Percentiles rank a stretch among this genome's conserved stretches.
Conservation (phyloP, 2,329 filamentous ascomycete genomes). For the Apiospora phragmitis region DNA sequence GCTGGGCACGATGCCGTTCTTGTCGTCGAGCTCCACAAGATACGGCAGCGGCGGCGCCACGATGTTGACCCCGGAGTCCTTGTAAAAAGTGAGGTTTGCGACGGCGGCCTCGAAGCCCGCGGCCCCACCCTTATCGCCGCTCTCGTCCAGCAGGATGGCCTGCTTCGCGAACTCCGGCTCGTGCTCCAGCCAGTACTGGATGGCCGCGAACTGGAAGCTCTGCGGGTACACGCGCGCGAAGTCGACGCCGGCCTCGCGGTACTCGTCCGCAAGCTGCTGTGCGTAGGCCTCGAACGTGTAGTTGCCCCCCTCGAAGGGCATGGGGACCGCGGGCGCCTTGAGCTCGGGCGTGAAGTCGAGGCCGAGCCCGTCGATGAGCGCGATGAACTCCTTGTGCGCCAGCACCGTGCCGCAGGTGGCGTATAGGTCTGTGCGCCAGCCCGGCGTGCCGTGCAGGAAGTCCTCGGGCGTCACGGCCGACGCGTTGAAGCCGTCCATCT, state of each 20-base stretch:
- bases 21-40: slow-evolving; percentile 52
- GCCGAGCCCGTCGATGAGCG: slow-evolving; percentile 56
- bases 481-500: slow-evolving; percentile 67
- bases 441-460: slow-evolving; percentile 59
- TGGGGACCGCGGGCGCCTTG: slow-evolving; percentile 67
- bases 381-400: slow-evolving; percentile 63
- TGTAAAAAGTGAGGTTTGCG: slow-evolving; percentile 56
- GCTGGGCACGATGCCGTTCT: slow-evolving; percentile 60
- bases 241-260: slow-evolving; percentile 52
- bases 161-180: slow-evolving; percentile 62
- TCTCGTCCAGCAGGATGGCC: slow-evolving; percentile 66
- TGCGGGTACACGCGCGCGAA: slow-evolving; percentile 60
- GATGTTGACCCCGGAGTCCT: slow-evolving; percentile 58
- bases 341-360: slow-evolving; percentile 67
- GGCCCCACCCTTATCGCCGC: slow-evolving; percentile 52
- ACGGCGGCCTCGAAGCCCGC: slow-evolving; percentile 50
- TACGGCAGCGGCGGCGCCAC: slow-evolving; percentile 65
- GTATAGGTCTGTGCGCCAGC: slow-evolving; percentile 67
- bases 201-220: slow-evolving; percentile 64
- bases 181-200: slow-evolving; percentile 66
- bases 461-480: slow-evolving; percentile 57
- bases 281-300: slow-evolving; percentile 68
- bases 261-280: slow-evolving; percentile 65
- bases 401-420: slow-evolving; percentile 63
- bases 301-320: slow-evolving; percentile 60